Base-by-base conservation (phyloP, 371 early-diverging fungal genomes). In the Rhizopus sp. region DNA sequence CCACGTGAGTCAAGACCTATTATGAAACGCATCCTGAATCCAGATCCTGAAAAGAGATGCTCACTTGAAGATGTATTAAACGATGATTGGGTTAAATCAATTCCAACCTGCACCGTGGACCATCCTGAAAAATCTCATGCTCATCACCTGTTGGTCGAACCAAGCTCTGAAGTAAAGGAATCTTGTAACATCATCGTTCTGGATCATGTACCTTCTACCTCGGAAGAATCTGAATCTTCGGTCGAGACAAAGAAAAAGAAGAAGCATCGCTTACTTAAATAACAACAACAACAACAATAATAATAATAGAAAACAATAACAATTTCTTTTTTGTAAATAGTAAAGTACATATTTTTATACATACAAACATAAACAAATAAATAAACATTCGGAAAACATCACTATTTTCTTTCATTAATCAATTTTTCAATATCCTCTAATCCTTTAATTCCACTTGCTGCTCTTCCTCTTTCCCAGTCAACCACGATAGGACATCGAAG, bases 21-120 rank as follows among this genome's bases (percentile, higher is more conserved):
- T 37, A 69, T 80, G 17, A 45, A 49, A 3, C 70, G 75, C 34
- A 81, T 87, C 44, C 58, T 87, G 49, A 80, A 77, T 13, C 72
- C 73, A 4, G 77, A 84, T 47, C 86, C 87, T 15, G 50, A 45
- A 0, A 61, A 69, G 12, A 78, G 89, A 2, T 69, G 70, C 23
- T 62, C 78, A 17, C 66, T 87, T 13, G 45, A 56, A 12, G 77
- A 80, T 9, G 75, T 87, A 4, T 45, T 81, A n/a, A 60, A 57
- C 3, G 81, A 82, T 62, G 70, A 78, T 10, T 87, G 86, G 87
- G 78, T 85, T 39, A 70, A 76, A 63, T 60, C 62, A 35, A 70
- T 89, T 33, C 71, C 72, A 12, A 65, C 74, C 29, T 89, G 89
- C 39, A 65, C 69, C 7, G 30, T 55, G 7, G 66, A 68, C 6